phyloP scores from a whole-genome alignment of 1,284 basidiomycete species.

The Inonotus hispidus region DNA sequence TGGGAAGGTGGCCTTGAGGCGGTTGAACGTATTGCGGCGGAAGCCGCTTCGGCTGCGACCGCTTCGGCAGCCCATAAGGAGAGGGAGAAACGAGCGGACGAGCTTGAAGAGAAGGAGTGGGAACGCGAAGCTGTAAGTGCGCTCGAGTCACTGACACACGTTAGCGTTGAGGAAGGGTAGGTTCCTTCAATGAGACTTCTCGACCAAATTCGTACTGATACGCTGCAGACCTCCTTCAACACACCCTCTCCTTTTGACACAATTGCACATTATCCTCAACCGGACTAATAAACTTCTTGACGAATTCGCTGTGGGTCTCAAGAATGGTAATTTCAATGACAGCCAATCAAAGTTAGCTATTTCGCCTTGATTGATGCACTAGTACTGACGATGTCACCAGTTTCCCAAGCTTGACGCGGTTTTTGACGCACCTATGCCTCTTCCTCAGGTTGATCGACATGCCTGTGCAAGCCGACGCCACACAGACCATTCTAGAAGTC shows the following conservation, averaged over 20 bases:
- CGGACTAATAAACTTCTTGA: slow-evolving; percentile 63
- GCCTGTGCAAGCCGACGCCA: slow-evolving; percentile 64
- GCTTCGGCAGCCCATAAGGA: background rate
- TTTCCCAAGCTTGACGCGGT: slow-evolving; percentile 70
- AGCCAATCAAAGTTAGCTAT: slow-evolving; percentile 56
- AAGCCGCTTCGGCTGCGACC: background rate
- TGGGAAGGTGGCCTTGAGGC: slow-evolving; percentile 14
- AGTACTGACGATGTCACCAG: slow-evolving; percentile 30
- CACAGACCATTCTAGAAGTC: slow-evolving; percentile 80
- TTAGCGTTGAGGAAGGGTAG: slow-evolving; percentile 57
- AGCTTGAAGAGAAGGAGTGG: slow-evolving; percentile 57
- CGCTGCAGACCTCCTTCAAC: slow-evolving; percentile 53
- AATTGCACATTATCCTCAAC: slow-evolving; percentile 82
- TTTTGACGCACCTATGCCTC: slow-evolving; percentile 94
- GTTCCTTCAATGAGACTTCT: slow-evolving; percentile 20
- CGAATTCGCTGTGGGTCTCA: slow-evolving; percentile 64
- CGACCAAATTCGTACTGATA: slow-evolving; percentile 7
- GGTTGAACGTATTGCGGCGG: slow-evolving; percentile 7
- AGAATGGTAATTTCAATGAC: slow-evolving; percentile 42
- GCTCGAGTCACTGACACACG: slow-evolving; percentile 46
- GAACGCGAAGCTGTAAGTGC: slow-evolving; percentile 49
- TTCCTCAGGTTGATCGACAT: slow-evolving; percentile 82
- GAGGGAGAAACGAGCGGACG: slow-evolving; percentile 30
- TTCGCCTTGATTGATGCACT: slow-evolving; percentile 8
- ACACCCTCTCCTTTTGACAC: slow-evolving; percentile 83